Evolutionary conservation across 257 asterid species (phyloP).

Genomic region (Rehmannia glutinosa): DNA sequence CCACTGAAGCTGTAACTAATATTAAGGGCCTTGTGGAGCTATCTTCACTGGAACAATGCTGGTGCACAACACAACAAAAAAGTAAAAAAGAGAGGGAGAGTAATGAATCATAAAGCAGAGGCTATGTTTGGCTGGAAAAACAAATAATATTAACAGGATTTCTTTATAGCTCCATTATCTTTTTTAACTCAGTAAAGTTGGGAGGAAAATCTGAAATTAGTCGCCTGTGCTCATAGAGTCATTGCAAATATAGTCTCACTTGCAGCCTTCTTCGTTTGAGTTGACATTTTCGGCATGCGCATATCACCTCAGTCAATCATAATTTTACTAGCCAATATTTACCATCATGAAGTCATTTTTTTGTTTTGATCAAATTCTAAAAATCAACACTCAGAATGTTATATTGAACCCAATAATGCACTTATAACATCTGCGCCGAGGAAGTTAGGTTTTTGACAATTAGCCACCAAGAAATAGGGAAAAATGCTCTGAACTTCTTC

Average conservation of each 20-base stretch:
- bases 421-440: neutral
- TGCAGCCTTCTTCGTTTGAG: too few relatives aligned
- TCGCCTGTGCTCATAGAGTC: too few relatives aligned
- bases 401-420: neutral
- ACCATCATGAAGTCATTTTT: neutral
- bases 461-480: neutral
- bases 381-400: neutral
- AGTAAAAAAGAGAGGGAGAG: neutral
- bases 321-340: neutral
- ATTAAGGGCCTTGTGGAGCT: slow-evolving; percentile 69
- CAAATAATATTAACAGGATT: neutral
- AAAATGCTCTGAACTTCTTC: neutral
- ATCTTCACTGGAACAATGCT: slow-evolving; percentile 73
- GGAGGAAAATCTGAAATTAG: neutral
- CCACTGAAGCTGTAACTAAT: slow-evolving; percentile 92
- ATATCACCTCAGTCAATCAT: neutral
- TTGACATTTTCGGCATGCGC: neutral
- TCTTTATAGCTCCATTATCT: neutral
- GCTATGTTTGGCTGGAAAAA: neutral
- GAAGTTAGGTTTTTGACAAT: too few relatives aligned
- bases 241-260: too few relatives aligned
- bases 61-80: slow-evolving; percentile 18
- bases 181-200: neutral
- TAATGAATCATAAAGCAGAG: neutral
- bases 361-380: neutral